Evolutionary conservation across 148 eudicot species (phyloP).

Genomic region (Rhododendron vialii): DNA sequence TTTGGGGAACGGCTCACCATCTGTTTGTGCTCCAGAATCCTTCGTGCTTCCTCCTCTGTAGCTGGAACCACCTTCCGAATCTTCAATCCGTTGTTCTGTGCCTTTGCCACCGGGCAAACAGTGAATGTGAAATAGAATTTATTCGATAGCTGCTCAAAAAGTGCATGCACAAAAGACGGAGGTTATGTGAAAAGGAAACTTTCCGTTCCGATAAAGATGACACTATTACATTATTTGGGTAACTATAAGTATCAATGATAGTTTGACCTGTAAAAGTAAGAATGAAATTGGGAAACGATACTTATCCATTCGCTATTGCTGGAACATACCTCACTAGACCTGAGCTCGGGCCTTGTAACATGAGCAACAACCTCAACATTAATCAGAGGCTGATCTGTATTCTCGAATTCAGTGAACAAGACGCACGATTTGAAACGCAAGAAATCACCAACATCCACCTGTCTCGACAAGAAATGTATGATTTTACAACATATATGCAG

Average conservation of each 20-base stretch:
- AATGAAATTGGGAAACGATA: neutral
- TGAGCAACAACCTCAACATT: conserved; percentile 93
- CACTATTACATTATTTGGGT: neutral
- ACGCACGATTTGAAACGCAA: conserved; percentile 91
- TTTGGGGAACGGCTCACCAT: conserved; percentile 42
- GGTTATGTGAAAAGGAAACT: neutral
- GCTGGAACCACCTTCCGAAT: conserved; percentile 81
- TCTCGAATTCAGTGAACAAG: conserved; percentile 74
- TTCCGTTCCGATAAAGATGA: neutral
- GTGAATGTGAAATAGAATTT: conserved; percentile 90
- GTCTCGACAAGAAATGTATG: conserved; percentile 15
- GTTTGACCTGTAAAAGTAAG: neutral
- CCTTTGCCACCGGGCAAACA: conserved; percentile 60
- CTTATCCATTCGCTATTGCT: neutral
- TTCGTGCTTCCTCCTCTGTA: conserved; percentile 84
- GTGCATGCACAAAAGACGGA: neutral
- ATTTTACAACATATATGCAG: neutral
- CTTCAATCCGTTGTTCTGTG: conserved; percentile 29
- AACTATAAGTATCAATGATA: neutral
- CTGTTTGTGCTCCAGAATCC: conserved; percentile 57
- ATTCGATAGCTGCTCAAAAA: conserved; percentile 65
- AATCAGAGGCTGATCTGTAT: conserved; percentile 71
- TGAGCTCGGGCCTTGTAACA: conserved; percentile 90
- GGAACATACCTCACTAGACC: conserved; percentile 82
- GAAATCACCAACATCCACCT: conserved; percentile 98